Evolutionary conservation across 2,329 filamentous ascomycete species (phyloP), one percentile per base, ranked within the genome.

Genomic region (Epichloe baconii): DNA sequence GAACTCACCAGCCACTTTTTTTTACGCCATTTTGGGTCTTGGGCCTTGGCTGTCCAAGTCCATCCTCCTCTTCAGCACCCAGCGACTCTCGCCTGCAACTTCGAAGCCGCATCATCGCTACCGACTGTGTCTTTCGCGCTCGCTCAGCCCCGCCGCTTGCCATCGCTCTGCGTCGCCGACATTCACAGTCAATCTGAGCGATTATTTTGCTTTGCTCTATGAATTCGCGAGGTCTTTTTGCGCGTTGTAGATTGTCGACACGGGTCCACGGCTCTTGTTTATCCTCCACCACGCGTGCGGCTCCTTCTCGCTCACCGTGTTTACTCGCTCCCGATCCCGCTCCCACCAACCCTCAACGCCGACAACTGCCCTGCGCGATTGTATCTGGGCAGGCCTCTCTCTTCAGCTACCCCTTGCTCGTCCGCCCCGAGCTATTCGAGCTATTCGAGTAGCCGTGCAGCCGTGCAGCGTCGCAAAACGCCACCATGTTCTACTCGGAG

Each of bases 401-500:
- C 37, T 19, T 43, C 35, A 45, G 23, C 45, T 47, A 19, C 41
- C 14, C 19, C 54, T 48, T 55, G 36, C 47, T 61, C 54, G 56
- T 56, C 59, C 53, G 57, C 56, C 19, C 19, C 36, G 50, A 54
- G 52, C 46, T 46, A 19, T 44, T 52, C 44, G 38, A 54, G 52
- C 46, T 46, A 35, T 44, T 50, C 50, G 38, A 54, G 21, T 23
- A 23, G 21, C 21, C 50, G 38, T 52, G 49, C 44, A 52, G 61
- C 59, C 58, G 60, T 62, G 59, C 59, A 58, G 61, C 59, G 53
- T 58, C 57, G 57, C 57, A 58, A 61, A 55, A 54, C 58, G 57
- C 52, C 71, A 72, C 64, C 66, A 98, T 98, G 93, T 98, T 98
- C 72, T 97, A 96, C 70, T 95, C 93, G 50, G 89, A 95, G 75